Percentiles rank a stretch among this genome's conserved stretches.
phyloP scores from a whole-genome alignment of 75 land plant genomes.

The Sequoia sempervirens region DNA sequence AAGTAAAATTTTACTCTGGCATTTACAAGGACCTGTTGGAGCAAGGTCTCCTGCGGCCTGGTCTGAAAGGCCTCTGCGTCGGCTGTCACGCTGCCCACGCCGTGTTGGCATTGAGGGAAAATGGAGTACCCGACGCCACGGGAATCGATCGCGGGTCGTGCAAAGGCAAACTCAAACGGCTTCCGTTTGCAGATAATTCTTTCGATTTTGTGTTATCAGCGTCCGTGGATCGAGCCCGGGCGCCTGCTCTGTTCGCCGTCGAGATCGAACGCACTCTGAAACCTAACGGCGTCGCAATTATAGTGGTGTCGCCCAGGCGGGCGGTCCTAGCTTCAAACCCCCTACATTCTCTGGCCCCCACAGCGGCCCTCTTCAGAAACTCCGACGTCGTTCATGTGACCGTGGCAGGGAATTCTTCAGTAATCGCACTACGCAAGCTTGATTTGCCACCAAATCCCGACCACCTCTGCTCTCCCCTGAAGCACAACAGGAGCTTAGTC shows the following conservation, averaged over 20 bases:
- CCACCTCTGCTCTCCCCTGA: not conserved
- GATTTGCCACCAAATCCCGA: not conserved
- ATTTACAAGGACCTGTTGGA: conserved; percentile 3
- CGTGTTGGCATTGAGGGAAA: not conserved
- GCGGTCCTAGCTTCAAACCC: not conserved
- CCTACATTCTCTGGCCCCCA: not conserved
- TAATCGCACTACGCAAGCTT: not conserved
- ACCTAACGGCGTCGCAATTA: not conserved
- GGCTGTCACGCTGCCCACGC: not conserved
- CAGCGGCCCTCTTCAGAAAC: conserved; percentile 1
- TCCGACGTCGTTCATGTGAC: not conserved
- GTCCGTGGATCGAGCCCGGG: conserved; percentile 15
- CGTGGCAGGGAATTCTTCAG: not conserved
- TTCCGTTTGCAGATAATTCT: not conserved
- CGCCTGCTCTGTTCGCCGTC: conserved; percentile 11
- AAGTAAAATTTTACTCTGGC: not conserved
- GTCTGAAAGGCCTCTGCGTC: conserved; percentile 11
- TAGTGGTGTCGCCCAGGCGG: not conserved
- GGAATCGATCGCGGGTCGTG: conserved; percentile 5
- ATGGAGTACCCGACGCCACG: conserved; percentile 4
- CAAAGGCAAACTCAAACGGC: not conserved
- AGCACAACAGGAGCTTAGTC: not conserved
- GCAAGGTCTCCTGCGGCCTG: conserved; percentile 10
- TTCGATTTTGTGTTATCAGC: conserved; percentile 19
- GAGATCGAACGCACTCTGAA: conserved; percentile 22